Percentiles rank a stretch among this genome's conserved stretches.
Evolutionary conservation across 768 basidiomycete species (phyloP).

Genomic region (Mycena epipterygia): DNA sequence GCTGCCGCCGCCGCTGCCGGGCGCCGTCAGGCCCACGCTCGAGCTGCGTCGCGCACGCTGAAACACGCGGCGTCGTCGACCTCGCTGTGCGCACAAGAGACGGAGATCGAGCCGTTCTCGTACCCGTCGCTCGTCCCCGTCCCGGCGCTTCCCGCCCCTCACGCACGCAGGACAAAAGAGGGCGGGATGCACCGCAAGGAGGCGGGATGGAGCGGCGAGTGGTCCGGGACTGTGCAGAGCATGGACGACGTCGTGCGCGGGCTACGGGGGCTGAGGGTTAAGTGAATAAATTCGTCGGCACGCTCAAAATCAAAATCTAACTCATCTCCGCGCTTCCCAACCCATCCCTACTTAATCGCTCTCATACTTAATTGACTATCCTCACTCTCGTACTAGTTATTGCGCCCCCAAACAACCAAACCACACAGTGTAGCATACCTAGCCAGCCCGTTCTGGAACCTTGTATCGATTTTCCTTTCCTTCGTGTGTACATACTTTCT

Average conservation of each 20-base stretch:
- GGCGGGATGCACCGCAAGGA: constrained; percentile 32
- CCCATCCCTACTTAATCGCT: too few species aligned
- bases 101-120: constrained; percentile 30
- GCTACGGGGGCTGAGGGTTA: constrained; percentile 20
- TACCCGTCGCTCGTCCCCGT: constrained; percentile 25
- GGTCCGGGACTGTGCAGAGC: constrained; percentile 26
- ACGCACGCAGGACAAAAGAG: background rate
- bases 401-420: too few species aligned
- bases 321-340: too few species aligned
- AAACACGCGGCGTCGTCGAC: constrained; percentile 30
- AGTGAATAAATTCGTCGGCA: background rate
- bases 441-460: too few species aligned
- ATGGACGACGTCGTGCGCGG: constrained; percentile 35
- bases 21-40: constrained; percentile 23
- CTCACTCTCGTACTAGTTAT: too few species aligned
- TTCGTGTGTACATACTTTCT: too few species aligned
- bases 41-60: background rate
- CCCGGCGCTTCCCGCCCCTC: background rate
- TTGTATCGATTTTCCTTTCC: too few species aligned
- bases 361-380: too few species aligned
- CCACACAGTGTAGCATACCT: too few species aligned
- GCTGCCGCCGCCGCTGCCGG: constrained; percentile 1
- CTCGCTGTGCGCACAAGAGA: constrained; percentile 1
- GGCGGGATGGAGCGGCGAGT: constrained; percentile 31
- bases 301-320: too few species aligned